Conservation (phyloP, 2,329 filamentous ascomycete genomes). For the Juglanconis juglandina region DNA sequence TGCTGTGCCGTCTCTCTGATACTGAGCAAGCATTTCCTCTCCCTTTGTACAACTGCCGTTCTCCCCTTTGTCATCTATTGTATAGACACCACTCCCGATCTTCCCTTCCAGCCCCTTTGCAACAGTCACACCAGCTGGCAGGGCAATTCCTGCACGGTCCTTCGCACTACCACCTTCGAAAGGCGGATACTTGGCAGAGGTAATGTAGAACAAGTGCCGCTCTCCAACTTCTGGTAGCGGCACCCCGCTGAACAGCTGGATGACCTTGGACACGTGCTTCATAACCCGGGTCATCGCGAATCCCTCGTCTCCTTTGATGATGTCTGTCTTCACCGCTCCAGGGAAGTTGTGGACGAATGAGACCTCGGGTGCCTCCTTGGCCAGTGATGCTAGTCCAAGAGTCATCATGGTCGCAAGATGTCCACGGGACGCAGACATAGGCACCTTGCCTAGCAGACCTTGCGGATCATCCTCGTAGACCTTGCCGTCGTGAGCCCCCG, state of each 20-base stretch:
- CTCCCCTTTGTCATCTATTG: constrained; percentile 32
- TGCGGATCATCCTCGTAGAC: constrained; percentile 46
- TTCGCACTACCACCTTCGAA: constrained; percentile 18
- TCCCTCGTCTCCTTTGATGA: constrained; percentile 23
- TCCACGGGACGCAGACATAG: constrained; percentile 36
- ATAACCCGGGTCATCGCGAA: constrained; percentile 18
- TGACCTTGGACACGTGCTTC: constrained; percentile 27
- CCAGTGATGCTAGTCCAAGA: constrained; percentile 46
- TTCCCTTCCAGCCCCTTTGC: constrained; percentile 30
- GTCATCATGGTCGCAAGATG: constrained; percentile 49
- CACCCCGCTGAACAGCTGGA: constrained; percentile 13
- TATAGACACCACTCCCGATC: constrained; percentile 36
- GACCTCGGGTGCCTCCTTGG: constrained; percentile 40
- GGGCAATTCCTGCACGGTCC: constrained; percentile 24
- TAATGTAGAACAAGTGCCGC: constrained; percentile 35
- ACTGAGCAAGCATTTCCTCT: constrained; percentile 24
- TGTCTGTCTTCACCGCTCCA: constrained; percentile 33
- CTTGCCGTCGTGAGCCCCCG: constrained; percentile 48
- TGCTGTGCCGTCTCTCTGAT: constrained; percentile 27
- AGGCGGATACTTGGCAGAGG: constrained; percentile 31
- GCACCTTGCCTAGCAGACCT: constrained; percentile 30
- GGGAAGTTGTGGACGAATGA: constrained; percentile 39
- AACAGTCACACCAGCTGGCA: constrained; percentile 23
- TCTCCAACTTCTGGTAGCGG: constrained; percentile 33
- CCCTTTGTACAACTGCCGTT: constrained; percentile 22